Evolutionary conservation across 805 yeast genomes (phyloP).

Genomic region (Candida suzukii): DNA sequence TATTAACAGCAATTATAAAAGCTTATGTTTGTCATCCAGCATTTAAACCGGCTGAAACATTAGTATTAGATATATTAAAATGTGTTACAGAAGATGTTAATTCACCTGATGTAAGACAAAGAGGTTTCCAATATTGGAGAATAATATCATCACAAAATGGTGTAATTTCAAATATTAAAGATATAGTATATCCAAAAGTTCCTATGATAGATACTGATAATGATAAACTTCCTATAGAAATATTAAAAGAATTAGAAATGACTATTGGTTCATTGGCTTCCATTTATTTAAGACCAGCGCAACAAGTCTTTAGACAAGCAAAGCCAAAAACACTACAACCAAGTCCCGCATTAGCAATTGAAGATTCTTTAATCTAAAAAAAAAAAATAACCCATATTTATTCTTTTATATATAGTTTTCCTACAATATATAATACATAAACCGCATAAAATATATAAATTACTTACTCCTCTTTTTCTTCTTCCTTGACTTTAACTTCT

Average conservation of each 20-base stretch:
- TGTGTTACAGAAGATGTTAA: constrained; percentile 66
- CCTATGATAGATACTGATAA: constrained; percentile 63
- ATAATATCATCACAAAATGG: constrained; percentile 47
- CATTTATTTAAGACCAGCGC: constrained; percentile 75
- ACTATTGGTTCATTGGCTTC: constrained; percentile 80
- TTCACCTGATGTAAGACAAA: constrained; percentile 80
- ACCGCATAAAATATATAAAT: neutral
- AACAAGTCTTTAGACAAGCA: constrained; percentile 67
- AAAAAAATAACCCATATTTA: neutral
- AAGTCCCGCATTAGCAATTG: constrained; percentile 38
- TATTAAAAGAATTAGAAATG: constrained; percentile 76
- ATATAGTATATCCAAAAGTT: constrained; percentile 50
- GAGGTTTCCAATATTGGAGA: constrained; percentile 85
- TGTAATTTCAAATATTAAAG: constrained; percentile 33
- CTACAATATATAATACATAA: neutral
- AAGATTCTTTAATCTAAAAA: neutral
- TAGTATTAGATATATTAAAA: constrained; percentile 54
- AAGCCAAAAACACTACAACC: constrained; percentile 41
- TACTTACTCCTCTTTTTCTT: neutral
- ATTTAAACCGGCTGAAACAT: constrained; percentile 35
- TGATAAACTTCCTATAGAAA: constrained; percentile 60
- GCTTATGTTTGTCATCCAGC: constrained; percentile 51
- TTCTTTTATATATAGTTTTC: constrained; percentile 1
- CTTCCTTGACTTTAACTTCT: constrained; percentile 3
- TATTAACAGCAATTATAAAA: constrained; percentile 70